phyloP scores from a whole-genome alignment of 495 filamentous ascomycete genomes.

The Xylaria acuta region DNA sequence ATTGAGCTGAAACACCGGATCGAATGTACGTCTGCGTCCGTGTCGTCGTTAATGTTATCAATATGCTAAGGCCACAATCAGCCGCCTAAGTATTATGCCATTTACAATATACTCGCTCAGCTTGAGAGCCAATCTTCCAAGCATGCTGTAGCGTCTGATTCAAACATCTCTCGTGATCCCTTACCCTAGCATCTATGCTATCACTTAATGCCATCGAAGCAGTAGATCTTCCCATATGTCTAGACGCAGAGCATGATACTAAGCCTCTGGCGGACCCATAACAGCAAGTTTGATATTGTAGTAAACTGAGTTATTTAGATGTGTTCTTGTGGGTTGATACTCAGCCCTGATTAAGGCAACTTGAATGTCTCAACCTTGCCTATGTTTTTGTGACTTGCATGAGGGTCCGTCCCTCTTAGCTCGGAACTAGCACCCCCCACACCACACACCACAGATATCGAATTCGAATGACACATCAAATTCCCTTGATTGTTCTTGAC shows the following conservation, averaged over 20 bases:
- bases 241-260: not conserved
- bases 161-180: not conserved
- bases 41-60: not conserved
- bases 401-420: not conserved
- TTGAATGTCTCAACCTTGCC: not conserved
- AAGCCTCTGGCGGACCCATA: not conserved
- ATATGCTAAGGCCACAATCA: not conserved
- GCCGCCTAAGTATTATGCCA: not conserved
- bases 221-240: not conserved
- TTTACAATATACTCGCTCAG: not conserved
- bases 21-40: not conserved
- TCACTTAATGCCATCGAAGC: not conserved
- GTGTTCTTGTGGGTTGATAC: not conserved
- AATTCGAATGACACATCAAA: constrained; percentile 4
- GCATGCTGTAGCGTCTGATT: not conserved
- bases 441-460: not conserved
- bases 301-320: not conserved
- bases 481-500: not conserved
- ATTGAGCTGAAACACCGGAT: not conserved
- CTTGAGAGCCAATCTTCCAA: not conserved
- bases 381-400: not conserved
- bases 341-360: not conserved
- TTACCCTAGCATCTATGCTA: not conserved
- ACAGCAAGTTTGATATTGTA: not conserved
- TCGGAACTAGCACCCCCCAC: not conserved